phyloP scores from a whole-genome alignment of 805 yeast genomes.

The Spencermartinsiella europaea region DNA sequence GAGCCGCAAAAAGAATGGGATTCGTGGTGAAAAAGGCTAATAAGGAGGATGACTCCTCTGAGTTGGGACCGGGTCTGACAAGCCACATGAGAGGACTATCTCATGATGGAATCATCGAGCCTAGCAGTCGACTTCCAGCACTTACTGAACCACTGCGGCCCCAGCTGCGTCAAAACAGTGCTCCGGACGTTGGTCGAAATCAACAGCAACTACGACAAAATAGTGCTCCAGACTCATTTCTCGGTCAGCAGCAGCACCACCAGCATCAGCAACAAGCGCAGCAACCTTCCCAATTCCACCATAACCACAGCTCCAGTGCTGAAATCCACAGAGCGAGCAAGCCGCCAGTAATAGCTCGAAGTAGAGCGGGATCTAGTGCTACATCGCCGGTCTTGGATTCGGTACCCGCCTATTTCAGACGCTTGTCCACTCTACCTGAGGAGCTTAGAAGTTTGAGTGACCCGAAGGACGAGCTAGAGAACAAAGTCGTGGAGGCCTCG shows the following conservation, averaged over 20 bases:
- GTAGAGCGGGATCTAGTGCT: constrained; percentile 5
- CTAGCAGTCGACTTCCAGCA: background rate
- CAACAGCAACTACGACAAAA: background rate
- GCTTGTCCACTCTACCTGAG: constrained; percentile 62
- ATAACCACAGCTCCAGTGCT: constrained; percentile 2
- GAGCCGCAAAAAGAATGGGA: constrained; percentile 74
- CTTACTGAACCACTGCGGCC: background rate
- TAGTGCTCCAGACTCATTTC: too few species aligned
- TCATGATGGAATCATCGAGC: constrained; percentile 12
- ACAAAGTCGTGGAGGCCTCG: constrained; percentile 40
- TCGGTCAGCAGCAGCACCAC: constrained; percentile 3
- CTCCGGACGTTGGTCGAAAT: background rate
- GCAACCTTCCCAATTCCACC: background rate
- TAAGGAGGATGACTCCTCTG: constrained; percentile 11
- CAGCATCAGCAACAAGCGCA: constrained; percentile 1
- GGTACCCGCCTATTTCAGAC: constrained; percentile 50
- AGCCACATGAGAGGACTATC: constrained; percentile 15
- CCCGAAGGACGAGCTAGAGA: constrained; percentile 13
- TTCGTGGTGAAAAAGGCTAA: constrained; percentile 46
- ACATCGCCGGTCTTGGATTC: constrained; percentile 15
- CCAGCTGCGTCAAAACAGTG: background rate
- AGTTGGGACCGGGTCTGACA: constrained; percentile 3
- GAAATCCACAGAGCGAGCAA: background rate
- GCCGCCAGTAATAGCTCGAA: background rate
- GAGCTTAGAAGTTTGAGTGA: constrained; percentile 24